These are phyloP conservation scores for Fistulinella prunicolor DNA, from an alignment of 768 basidiomycete genomes.

Conservation along the genomic window DNA sequence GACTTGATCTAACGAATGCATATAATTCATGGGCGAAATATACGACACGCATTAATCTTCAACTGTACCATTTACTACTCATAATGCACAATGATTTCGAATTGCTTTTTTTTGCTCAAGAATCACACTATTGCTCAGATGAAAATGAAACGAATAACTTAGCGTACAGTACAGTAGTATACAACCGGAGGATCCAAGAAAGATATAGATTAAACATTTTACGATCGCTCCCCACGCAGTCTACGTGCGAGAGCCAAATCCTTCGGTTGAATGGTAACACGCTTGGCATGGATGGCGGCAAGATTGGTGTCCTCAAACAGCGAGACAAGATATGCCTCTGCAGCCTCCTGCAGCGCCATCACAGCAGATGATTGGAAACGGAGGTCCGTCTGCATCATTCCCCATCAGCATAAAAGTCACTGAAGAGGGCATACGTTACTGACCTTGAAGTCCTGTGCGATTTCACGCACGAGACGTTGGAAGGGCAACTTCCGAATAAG, in stretches of 20 bases:
- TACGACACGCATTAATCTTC: background rate
- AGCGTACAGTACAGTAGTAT: conserved; percentile 24
- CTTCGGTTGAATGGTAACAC: background rate
- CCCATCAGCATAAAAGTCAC: too few species aligned
- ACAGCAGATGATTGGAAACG: background rate
- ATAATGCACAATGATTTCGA: background rate
- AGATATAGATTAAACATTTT: conserved; percentile 16
- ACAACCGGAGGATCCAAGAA: conserved; percentile 9
- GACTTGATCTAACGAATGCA: background rate
- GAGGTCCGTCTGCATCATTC: background rate
- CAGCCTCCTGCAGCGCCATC: background rate
- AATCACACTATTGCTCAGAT: background rate
- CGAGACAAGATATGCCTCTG: background rate
- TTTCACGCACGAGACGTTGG: conserved; percentile 88
- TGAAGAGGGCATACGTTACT: conserved; percentile 36
- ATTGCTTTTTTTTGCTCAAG: too few species aligned
- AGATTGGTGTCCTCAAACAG: background rate
- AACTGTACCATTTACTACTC: background rate
- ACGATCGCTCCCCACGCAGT: conserved; percentile 75
- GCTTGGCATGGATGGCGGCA: background rate
- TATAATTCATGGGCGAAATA: background rate
- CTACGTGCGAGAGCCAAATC: conserved; percentile 72
- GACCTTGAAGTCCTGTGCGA: conserved; percentile 89
- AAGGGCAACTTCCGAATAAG: conserved; percentile 87
- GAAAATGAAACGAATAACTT: background rate